Percentiles rank a stretch among this genome's conserved stretches.
These are phyloP conservation scores for Nelumbo lutea DNA, from an alignment of 164 flowering plant genomes.

Conservation along the genomic window DNA sequence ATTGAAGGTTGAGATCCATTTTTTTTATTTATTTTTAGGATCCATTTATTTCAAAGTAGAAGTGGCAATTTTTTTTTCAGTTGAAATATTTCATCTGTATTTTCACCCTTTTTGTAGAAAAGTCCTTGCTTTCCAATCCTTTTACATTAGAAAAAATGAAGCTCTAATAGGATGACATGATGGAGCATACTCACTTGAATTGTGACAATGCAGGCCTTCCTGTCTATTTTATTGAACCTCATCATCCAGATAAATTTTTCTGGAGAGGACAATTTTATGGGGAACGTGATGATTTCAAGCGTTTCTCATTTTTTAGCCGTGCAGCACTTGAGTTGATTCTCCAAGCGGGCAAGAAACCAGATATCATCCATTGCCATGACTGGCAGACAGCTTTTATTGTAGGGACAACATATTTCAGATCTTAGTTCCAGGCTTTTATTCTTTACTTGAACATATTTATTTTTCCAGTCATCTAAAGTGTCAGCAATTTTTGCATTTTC, in stretches of 20 bases:
- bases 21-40: background rate
- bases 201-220: conserved; percentile 67
- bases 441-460: background rate
- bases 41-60: too few relatives aligned
- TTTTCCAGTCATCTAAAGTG: background rate
- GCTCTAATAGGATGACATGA: too few relatives aligned
- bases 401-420: conserved; percentile 16
- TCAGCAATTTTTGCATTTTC: conserved; percentile 7
- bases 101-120: too few relatives aligned
- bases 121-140: too few relatives aligned
- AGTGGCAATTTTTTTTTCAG: too few relatives aligned
- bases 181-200: background rate
- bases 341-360: conserved; percentile 92
- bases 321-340: conserved; percentile 93
- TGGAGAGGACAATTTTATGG: conserved; percentile 94
- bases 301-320: conserved; percentile 94
- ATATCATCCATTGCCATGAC: conserved; percentile 97
- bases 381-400: conserved; percentile 99
- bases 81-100: too few relatives aligned
- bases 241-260: conserved; percentile 79
- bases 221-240: conserved; percentile 95
- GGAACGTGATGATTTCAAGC: conserved; percentile 87
- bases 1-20: conserved; percentile 57
- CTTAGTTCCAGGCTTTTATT: background rate
- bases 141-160: background rate